These are phyloP conservation scores for Kregervanrija pseudodelftensis DNA, from an alignment of 805 yeast genomes.

Conservation along the genomic window DNA sequence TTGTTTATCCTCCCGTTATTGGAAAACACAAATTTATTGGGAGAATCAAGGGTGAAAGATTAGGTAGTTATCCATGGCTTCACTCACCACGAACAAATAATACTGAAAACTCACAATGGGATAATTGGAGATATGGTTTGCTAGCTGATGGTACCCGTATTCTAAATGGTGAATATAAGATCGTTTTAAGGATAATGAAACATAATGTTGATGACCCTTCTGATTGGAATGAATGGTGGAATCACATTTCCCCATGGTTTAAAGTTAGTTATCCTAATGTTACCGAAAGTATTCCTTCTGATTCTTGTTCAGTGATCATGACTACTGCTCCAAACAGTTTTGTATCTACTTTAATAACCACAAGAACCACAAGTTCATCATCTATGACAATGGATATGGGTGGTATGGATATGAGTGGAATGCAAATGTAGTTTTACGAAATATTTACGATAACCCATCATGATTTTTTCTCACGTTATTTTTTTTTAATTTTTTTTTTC, in stretches of 20 bases:
- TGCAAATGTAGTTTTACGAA: too few relatives aligned
- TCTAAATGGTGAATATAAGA: conserved; percentile 4
- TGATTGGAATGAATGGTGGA: conserved; percentile 5
- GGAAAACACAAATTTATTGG: conserved; percentile 4
- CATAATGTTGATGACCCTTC: conserved; percentile 1
- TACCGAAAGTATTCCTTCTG: not conserved
- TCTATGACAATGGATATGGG: too few relatives aligned
- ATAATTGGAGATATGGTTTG: conserved; percentile 4
- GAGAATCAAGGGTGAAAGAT: conserved; percentile 1
- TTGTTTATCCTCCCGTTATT: conserved; percentile 2
- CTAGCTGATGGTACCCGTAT: conserved; percentile 2
- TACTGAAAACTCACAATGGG: conserved; percentile 3
- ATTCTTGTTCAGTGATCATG: too few relatives aligned
- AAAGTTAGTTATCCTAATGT: not conserved
- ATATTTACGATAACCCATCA: too few relatives aligned
- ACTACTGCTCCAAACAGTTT: too few relatives aligned
- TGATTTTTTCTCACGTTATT: too few relatives aligned
- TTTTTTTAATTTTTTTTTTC: too few relatives aligned
- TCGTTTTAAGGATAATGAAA: conserved; percentile 3
- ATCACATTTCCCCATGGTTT: conserved; percentile 7
- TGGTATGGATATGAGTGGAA: too few relatives aligned
- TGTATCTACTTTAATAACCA: too few relatives aligned
- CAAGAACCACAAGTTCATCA: too few relatives aligned
- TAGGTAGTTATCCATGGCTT: conserved; percentile 2
- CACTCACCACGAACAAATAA: conserved; percentile 5